Evolutionary conservation across 176 grass and related monocot genomes (phyloP).

Genomic region (Calamus simplicifolius): DNA sequence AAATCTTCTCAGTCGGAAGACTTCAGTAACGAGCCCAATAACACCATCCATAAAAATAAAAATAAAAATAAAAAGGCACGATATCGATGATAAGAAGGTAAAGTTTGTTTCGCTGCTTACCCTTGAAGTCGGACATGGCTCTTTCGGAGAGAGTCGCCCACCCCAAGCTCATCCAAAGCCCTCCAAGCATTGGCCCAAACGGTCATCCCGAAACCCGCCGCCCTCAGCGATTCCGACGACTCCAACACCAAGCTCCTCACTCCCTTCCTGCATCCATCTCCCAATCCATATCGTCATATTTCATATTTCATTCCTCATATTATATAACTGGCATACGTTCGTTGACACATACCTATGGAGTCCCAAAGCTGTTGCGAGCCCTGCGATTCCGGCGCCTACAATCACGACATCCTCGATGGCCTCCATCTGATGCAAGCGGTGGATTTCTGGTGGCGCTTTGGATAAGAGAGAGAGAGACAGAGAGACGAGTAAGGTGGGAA

Average conservation of each 20-base stretch:
- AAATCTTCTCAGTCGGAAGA: too few species aligned
- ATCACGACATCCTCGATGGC: constrained; percentile 39
- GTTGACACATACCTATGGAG: constrained; percentile 33
- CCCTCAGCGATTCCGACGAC: constrained; percentile 45
- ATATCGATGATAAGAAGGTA: neutral
- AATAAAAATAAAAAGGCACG: neutral
- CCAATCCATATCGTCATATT: neutral
- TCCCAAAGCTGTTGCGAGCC: constrained; percentile 58
- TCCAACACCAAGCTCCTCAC: constrained; percentile 65
- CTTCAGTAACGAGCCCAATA: too few species aligned
- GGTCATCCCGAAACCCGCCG: constrained; percentile 45
- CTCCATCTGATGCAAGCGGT: neutral
- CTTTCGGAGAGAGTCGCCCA: constrained; percentile 51
- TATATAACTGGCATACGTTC: neutral
- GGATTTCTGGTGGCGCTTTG: too few species aligned
- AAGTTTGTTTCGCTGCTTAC: constrained; percentile 7
- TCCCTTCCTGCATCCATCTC: constrained; percentile 34
- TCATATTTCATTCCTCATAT: too few species aligned
- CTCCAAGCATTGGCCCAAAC: constrained; percentile 55
- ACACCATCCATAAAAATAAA: too few species aligned
- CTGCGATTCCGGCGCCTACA: constrained; percentile 48
- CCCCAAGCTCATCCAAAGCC: constrained; percentile 57
- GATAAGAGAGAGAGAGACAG: too few species aligned
- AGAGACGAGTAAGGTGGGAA: too few species aligned
- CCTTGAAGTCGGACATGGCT: constrained; percentile 24